These are phyloP conservation scores for Cladosporium sp. DNA, from an alignment of 2,329 filamentous ascomycete genomes.

Conservation along the genomic window DNA sequence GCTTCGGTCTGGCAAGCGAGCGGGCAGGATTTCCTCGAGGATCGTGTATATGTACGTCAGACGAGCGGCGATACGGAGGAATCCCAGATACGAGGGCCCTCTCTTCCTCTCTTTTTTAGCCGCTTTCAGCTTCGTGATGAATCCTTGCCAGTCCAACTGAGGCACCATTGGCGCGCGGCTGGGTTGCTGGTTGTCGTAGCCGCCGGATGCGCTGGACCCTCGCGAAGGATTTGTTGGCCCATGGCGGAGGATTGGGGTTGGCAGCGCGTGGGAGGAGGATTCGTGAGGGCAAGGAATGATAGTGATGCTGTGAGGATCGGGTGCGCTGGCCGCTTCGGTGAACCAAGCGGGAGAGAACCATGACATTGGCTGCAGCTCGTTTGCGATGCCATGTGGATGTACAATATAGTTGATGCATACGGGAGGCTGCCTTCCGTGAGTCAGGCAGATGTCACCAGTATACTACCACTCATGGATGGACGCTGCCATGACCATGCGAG, in stretches of 20 bases:
- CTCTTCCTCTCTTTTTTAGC: not conserved
- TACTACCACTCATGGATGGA: not conserved
- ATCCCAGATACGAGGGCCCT: not conserved
- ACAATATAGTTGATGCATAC: not conserved
- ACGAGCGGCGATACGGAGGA: not conserved
- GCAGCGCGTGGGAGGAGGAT: not conserved
- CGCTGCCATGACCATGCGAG: not conserved
- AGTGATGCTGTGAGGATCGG: not conserved
- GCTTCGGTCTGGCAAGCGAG: not conserved
- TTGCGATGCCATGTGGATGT: not conserved
- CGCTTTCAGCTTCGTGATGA: not conserved
- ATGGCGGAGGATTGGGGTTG: not conserved
- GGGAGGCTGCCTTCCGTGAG: not conserved
- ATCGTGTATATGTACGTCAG: not conserved
- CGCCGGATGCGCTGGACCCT: not conserved
- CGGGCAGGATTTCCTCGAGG: not conserved
- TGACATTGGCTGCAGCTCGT: not conserved
- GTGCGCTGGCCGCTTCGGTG: not conserved
- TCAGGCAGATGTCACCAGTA: not conserved
- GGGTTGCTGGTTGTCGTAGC: not conserved
- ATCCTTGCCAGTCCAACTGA: not conserved
- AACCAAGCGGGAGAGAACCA: not conserved
- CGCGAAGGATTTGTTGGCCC: not conserved
- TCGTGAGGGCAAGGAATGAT: not conserved
- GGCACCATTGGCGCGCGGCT: not conserved